A percentile compares a stretch with the other conserved stretches of the same genome.
Conservation (phyloP, 2,329 filamentous ascomycete species). For the Fusarium miscanthi region DNA sequence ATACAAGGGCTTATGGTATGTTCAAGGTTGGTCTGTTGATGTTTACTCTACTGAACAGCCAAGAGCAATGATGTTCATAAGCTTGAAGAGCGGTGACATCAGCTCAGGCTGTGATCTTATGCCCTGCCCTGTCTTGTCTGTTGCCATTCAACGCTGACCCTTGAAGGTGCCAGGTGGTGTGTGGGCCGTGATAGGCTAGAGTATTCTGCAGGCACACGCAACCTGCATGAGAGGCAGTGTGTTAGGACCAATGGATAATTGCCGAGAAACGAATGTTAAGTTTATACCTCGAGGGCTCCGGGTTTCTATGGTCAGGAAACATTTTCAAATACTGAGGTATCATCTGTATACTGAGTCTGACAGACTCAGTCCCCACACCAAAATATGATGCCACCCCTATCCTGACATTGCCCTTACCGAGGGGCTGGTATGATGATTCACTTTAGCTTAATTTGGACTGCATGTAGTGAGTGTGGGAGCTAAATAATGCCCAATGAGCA, state of each 20-base stretch:
- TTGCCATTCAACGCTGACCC: constrained; percentile 19
- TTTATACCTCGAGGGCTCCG: background rate
- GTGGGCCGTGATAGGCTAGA: constrained; percentile 13
- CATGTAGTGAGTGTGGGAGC: constrained; percentile 28
- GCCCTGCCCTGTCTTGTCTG: constrained; percentile 4
- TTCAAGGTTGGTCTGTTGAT: constrained; percentile 29
- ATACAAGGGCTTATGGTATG: constrained; percentile 17
- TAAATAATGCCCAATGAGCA: background rate
- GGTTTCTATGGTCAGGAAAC: background rate
- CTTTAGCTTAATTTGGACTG: constrained; percentile 22
- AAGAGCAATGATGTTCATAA: background rate
- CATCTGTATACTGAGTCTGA: background rate
- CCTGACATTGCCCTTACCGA: constrained; percentile 23
- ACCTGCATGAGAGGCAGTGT: constrained; percentile 12
- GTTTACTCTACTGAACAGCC: constrained; percentile 20
- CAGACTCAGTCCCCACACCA: background rate
- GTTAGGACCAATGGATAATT: background rate
- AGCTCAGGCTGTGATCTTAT: constrained; percentile 22
- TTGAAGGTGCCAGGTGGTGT: background rate
- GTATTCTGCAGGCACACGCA: constrained; percentile 28
- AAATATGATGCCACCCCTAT: background rate
- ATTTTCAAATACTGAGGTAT: background rate
- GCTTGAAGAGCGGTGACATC: constrained; percentile 17
- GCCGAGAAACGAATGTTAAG: background rate
- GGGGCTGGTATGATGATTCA: constrained; percentile 28